Base-by-base conservation (phyloP, 352 stramenopile genomes). In the Phytopythium ostracodes region DNA sequence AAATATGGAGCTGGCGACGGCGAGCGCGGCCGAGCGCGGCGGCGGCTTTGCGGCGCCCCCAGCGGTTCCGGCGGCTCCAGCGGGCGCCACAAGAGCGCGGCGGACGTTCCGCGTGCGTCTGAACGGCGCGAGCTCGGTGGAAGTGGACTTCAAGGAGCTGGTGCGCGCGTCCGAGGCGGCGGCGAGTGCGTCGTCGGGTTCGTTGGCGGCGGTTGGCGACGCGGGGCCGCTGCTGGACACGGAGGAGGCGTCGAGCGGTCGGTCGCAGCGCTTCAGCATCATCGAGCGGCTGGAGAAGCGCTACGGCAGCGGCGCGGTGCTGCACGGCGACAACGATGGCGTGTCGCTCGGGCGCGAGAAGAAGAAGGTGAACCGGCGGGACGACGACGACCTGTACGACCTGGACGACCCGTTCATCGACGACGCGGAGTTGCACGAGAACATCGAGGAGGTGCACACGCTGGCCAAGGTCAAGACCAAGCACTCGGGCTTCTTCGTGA, bases 331-430 rank as follows among this genome's bases (percentile, higher is more conserved):
- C 25, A 27, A 24, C 4, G 77, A 77, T 35, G 61, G 60, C 7
- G 67, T 71, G 7, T 57, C 59, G 10, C 63, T 50, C 3, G 67
- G 50, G 22, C 59, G 53, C 56, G 69, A 49, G 35, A 63, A 44
- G 12, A 52, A 69, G 14, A 50, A 63, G 31, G 73, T 75, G 15
- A 60, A 77, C 3, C 74, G 86, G 33, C 71, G 73, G 24, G 87
- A 93, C 44, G 81, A 93, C 63, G 87, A 95, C 62, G 84, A 95
- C 59, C 70, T 94, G 63, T 95, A 95, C 68, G 87, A 95, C 71
- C 91, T 83, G 65, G 87, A 95, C 59, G 87, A 95, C 67, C 93
- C 87, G 60, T 95, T 95, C 56, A 95, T 95, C 54, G 87, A 95
- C 58, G 87, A 95, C 62, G 52, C 61, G 18, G 84, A 95, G 70